Conservation (phyloP, 306 rosid species). For the Lithocarpus polystachyus region DNA sequence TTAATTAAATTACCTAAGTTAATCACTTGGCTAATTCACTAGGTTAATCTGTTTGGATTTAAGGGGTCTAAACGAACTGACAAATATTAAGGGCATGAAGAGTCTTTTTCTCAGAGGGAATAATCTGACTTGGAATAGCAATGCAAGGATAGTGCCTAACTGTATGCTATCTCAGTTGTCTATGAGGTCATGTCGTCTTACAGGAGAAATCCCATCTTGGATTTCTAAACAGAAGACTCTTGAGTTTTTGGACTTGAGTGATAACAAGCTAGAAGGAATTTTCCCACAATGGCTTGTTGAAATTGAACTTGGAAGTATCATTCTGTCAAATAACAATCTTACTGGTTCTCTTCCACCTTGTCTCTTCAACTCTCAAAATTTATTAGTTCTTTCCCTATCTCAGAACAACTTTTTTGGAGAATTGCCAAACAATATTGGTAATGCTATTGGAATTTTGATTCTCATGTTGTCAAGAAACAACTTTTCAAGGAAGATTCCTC, state of each 20-base stretch:
- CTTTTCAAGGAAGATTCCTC: slow-evolving; percentile 24
- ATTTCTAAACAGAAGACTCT: slow-evolving; percentile 21
- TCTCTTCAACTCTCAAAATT: slow-evolving; percentile 13
- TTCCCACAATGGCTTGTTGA: slow-evolving; percentile 30
- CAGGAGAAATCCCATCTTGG: slow-evolving; percentile 27
- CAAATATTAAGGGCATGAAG: slow-evolving; percentile 19
- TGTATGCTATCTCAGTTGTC: slow-evolving; percentile 16
- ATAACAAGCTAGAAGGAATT: slow-evolving; percentile 24
- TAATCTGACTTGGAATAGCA: slow-evolving; percentile 23
- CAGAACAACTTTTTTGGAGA: slow-evolving; percentile 28
- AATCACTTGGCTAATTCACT: no score
- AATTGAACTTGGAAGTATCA: slow-evolving; percentile 20
- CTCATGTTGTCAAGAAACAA: slow-evolving; percentile 27
- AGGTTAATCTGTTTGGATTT: no score
- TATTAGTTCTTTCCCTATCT: slow-evolving; percentile 18
- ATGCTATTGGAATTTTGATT: slow-evolving; percentile 9
- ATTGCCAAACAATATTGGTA: slow-evolving; percentile 21
- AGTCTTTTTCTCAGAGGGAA: slow-evolving; percentile 20
- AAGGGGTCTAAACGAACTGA: no score
- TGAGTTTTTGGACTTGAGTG: slow-evolving; percentile 23
- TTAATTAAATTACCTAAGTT: no score
- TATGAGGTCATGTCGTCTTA: slow-evolving; percentile 21
- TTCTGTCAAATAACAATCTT: slow-evolving; percentile 27
- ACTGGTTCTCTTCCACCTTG: slow-evolving; percentile 27
- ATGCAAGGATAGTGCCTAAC: slow-evolving; percentile 9